These are phyloP conservation scores for Exutisphaerella laricina DNA, from an alignment of 2,329 filamentous ascomycete species.

Conservation along the genomic window DNA sequence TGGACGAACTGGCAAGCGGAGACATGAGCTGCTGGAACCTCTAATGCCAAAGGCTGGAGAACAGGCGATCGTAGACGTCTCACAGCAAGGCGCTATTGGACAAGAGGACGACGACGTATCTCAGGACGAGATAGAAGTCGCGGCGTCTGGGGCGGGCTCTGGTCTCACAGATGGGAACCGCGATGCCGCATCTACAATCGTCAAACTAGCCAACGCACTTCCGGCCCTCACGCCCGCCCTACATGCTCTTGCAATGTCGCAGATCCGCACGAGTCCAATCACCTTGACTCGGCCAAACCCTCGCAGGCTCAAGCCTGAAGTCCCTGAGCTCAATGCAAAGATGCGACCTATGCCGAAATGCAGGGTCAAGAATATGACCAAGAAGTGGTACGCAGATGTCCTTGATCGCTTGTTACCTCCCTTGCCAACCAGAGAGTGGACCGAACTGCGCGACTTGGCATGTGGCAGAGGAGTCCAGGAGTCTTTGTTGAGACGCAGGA, in stretches of 20 bases:
- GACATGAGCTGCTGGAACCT: conserved; percentile 42
- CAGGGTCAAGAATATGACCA: conserved; percentile 40
- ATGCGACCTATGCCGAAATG: conserved; percentile 41
- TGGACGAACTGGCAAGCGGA: conserved; percentile 50
- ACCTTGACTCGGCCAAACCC: conserved; percentile 25
- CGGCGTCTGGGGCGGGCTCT: neutral
- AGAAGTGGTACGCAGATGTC: conserved; percentile 40
- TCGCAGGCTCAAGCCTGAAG: conserved; percentile 24
- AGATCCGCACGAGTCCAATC: conserved; percentile 29
- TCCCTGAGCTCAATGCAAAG: conserved; percentile 45
- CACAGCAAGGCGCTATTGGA: too few species aligned
- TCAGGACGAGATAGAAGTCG: neutral
- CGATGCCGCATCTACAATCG: neutral
- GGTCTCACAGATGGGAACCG: neutral
- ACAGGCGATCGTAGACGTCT: neutral
- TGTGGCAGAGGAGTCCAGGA: conserved; percentile 17
- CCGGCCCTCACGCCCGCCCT: conserved; percentile 34
- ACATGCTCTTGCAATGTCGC: conserved; percentile 29
- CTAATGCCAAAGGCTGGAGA: conserved; percentile 11
- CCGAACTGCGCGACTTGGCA: conserved; percentile 37
- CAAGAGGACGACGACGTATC: neutral
- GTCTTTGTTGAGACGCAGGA: neutral
- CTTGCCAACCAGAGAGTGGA: conserved; percentile 42
- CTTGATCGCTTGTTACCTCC: conserved; percentile 42
- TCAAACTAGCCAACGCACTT: conserved; percentile 17